phyloP scores from a whole-genome alignment of 108 stramenopile species.

The Fistulifera pelliculosa region DNA sequence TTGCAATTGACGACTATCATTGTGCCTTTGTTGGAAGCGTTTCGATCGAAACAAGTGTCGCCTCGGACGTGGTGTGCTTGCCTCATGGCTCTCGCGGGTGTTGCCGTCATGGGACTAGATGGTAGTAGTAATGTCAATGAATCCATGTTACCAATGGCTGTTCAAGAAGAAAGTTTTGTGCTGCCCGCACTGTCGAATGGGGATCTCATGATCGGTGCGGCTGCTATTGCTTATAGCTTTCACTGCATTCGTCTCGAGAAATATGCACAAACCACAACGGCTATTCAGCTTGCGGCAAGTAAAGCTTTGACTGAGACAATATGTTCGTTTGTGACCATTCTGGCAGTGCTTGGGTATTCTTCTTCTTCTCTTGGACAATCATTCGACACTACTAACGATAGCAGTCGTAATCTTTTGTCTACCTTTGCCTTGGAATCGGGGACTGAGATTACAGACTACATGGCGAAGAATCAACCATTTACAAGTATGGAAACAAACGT shows the following conservation, averaged over 20 bases:
- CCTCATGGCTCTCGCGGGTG: constrained; percentile 51
- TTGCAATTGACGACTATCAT: constrained; percentile 69
- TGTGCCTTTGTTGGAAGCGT: constrained; percentile 50
- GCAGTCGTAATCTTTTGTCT: not conserved
- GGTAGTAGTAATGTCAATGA: constrained; percentile 2
- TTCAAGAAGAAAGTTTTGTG: not conserved
- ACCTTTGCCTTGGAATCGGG: constrained; percentile 16
- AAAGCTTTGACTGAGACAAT: constrained; percentile 57
- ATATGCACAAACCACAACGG: constrained; percentile 39
- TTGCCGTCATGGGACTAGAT: constrained; percentile 55
- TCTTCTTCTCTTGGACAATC: not conserved
- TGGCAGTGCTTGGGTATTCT: constrained; percentile 2
- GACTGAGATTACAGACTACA: constrained; percentile 25
- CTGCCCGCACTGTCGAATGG: constrained; percentile 27
- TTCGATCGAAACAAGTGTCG: constrained; percentile 25
- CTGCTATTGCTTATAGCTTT: constrained; percentile 54
- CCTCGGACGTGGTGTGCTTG: constrained; percentile 54
- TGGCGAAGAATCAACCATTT: not conserved
- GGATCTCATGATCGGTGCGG: constrained; percentile 49
- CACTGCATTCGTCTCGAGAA: constrained; percentile 69
- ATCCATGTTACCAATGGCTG: not conserved
- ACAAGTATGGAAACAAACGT: constrained; percentile 6
- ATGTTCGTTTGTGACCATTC: constrained; percentile 20
- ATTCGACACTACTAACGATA: not conserved
- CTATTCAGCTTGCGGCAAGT: constrained; percentile 48